phyloP scores from a whole-genome alignment of 2,329 filamentous ascomycete species.

The Daldinia sp. region DNA sequence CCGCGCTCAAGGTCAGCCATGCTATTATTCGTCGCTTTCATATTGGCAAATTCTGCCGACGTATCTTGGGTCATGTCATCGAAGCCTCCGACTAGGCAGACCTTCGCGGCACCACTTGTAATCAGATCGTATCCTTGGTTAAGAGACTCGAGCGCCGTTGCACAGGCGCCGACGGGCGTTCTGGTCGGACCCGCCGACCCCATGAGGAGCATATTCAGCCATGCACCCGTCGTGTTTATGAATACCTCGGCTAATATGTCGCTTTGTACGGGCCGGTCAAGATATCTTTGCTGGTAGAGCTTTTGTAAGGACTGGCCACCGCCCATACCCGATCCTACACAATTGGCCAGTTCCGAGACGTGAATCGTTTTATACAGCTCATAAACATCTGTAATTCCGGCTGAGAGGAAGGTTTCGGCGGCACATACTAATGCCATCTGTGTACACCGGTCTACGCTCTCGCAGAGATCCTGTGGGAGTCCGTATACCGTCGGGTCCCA shows the following conservation, averaged over 20 bases:
- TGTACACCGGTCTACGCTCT: slow-evolving; percentile 53
- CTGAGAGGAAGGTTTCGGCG: slow-evolving; percentile 51
- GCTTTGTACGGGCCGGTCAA: slow-evolving; percentile 50
- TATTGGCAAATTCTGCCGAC: slow-evolving; percentile 51
- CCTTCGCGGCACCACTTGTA: slow-evolving; percentile 48
- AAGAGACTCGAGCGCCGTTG: slow-evolving; percentile 54
- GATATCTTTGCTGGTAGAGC: slow-evolving; percentile 51
- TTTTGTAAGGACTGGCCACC: slow-evolving; percentile 45
- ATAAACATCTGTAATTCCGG: slow-evolving; percentile 51
- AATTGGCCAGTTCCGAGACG: slow-evolving; percentile 53
- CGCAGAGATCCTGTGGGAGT: slow-evolving; percentile 53
- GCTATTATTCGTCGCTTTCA: slow-evolving; percentile 54
- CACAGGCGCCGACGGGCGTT: slow-evolving; percentile 55
- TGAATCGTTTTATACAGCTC: slow-evolving; percentile 53
- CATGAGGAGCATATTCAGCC: slow-evolving; percentile 60
- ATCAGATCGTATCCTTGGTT: slow-evolving; percentile 54
- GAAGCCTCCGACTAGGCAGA: slow-evolving; percentile 52
- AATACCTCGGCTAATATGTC: slow-evolving; percentile 55
- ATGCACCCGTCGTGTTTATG: slow-evolving; percentile 53
- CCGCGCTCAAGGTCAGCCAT: slow-evolving; percentile 48
- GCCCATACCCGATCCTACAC: slow-evolving; percentile 52
- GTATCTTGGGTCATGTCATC: slow-evolving; percentile 53
- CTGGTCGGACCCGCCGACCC: slow-evolving; percentile 51
- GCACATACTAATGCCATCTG: slow-evolving; percentile 51
- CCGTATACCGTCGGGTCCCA: slow-evolving; percentile 54